Evolutionary conservation across 148 eudicot species (phyloP).

Genomic region (Rhododendron mucronatum): DNA sequence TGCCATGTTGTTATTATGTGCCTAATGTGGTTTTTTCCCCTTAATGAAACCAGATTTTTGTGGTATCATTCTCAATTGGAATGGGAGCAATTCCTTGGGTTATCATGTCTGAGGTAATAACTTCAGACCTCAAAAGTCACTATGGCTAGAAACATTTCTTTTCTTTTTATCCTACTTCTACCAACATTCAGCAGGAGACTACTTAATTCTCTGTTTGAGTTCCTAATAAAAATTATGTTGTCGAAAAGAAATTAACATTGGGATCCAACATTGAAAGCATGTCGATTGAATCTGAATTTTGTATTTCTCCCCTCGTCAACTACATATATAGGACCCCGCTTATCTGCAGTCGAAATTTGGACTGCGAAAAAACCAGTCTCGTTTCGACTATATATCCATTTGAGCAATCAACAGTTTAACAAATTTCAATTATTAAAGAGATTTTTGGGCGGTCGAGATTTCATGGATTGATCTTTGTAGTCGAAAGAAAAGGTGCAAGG

Average conservation of each 20-base stretch:
- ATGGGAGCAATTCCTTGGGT: conserved; percentile 93
- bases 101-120: conserved; percentile 89
- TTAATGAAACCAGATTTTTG: conserved; percentile 38
- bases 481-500: too few species aligned
- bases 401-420: background rate
- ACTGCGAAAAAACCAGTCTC: background rate
- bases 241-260: background rate
- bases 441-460: background rate
- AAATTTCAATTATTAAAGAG: too few species aligned
- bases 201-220: background rate
- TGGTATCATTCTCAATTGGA: conserved; percentile 66
- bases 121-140: background rate
- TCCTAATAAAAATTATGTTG: background rate
- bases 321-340: background rate
- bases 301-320: background rate
- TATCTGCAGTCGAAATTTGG: background rate
- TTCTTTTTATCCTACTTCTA: too few species aligned
- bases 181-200: too few species aligned
- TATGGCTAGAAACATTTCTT: too few species aligned
- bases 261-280: background rate
- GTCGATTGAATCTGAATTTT: background rate
- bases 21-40: background rate
- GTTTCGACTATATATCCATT: background rate
- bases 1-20: background rate
- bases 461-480: background rate